These are phyloP conservation scores for Candida loeiensis DNA, from an alignment of 805 yeast species.

Conservation along the genomic window DNA sequence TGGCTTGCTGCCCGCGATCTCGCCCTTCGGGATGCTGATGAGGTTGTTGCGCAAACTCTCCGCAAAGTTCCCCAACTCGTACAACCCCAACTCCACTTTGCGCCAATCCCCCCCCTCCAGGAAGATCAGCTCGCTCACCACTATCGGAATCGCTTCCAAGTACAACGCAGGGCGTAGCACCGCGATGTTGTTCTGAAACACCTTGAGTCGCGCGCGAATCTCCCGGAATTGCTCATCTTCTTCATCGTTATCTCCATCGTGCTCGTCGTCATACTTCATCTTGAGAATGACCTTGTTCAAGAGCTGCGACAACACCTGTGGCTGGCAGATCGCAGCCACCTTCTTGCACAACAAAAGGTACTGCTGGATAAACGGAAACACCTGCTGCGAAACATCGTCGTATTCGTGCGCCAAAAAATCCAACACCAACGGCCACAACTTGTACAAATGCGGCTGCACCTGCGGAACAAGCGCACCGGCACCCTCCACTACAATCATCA, in stretches of 20 bases:
- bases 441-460: constrained; percentile 26
- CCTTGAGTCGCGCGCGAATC: constrained; percentile 66
- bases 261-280: constrained; percentile 76
- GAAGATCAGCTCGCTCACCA: constrained; percentile 48
- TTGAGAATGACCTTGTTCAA: constrained; percentile 70
- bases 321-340: constrained; percentile 29
- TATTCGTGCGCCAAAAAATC: constrained; percentile 74
- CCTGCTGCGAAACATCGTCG: constrained; percentile 83
- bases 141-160: constrained; percentile 54
- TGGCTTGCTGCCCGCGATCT: constrained; percentile 64
- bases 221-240: constrained; percentile 76
- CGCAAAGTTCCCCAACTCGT: constrained; percentile 71
- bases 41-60: constrained; percentile 77
- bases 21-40: constrained; percentile 65
- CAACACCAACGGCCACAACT: constrained; percentile 57
- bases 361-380: constrained; percentile 75
- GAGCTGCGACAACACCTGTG: constrained; percentile 58
- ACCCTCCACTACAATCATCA: constrained; percentile 59
- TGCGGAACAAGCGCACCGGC: constrained; percentile 40
- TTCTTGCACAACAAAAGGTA: constrained; percentile 70
- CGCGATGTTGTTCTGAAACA: constrained; percentile 80
- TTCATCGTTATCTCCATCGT: constrained; percentile 51
- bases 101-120: constrained; percentile 57
- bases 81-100: constrained; percentile 79
- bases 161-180: constrained; percentile 55